Evolutionary conservation across 1,139 yeast species (phyloP).

Genomic region (Cylindricascospora bacillispora): DNA sequence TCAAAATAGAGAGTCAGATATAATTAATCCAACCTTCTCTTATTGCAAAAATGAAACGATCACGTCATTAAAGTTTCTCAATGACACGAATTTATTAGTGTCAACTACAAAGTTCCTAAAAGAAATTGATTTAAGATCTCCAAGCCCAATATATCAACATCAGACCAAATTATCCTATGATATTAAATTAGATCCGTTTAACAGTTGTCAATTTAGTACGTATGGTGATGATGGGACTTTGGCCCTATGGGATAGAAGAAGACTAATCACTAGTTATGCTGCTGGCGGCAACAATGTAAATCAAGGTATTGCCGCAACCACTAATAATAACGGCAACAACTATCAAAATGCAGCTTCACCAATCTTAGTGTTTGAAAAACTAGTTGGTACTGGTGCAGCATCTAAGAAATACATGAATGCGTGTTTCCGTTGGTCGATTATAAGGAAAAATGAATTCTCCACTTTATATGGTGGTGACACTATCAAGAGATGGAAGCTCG

Average conservation of each 20-base stretch:
- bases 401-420: conserved; percentile 48
- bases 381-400: conserved; percentile 44
- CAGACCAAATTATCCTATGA: conserved; percentile 67
- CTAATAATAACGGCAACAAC: too few relatives aligned
- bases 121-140: conserved; percentile 62
- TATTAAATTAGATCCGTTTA: conserved; percentile 55
- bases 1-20: conserved; percentile 29
- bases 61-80: conserved; percentile 53
- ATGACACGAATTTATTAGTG: conserved; percentile 49
- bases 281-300: conserved; percentile 14
- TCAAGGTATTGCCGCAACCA: conserved; percentile 14
- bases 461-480: conserved; percentile 69
- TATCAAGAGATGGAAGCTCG: conserved; percentile 74
- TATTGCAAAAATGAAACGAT: conserved; percentile 67
- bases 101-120: conserved; percentile 71
- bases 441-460: conserved; percentile 61
- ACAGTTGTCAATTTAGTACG: conserved; percentile 54
- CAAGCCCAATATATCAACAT: conserved; percentile 60
- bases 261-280: conserved; percentile 23
- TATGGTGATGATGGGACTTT: conserved; percentile 76
- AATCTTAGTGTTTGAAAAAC: conserved; percentile 49
- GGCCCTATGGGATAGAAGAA: conserved; percentile 80
- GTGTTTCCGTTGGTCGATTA: conserved; percentile 60
- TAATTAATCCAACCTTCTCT: conserved; percentile 44
- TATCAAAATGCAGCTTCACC: too few relatives aligned